Conservation (phyloP, 2,329 filamentous ascomycete genomes). For the Annulohypoxylon truncatum region DNA sequence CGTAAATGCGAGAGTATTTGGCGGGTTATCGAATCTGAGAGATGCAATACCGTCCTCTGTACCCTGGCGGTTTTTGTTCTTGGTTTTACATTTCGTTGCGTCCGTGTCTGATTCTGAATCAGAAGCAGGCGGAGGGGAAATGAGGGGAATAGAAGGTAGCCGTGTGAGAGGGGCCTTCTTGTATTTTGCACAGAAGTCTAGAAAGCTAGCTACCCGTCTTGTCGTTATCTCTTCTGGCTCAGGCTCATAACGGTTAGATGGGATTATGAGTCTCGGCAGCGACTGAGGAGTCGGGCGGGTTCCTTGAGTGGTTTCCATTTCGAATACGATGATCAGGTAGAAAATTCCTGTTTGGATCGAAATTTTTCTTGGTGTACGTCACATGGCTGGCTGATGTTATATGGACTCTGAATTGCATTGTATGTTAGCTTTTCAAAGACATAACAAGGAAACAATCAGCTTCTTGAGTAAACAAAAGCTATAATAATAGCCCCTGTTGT, state of each 20-base stretch:
- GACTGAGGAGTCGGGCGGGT: constrained; percentile 25
- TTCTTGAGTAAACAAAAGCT: neutral
- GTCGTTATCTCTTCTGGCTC: constrained; percentile 35
- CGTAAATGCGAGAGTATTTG: constrained; percentile 21
- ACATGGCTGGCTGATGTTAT: neutral
- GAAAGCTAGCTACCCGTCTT: constrained; percentile 16
- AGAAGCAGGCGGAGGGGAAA: neutral
- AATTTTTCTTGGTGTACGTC: neutral
- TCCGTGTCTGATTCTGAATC: neutral
- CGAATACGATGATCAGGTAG: neutral
- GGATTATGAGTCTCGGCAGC: constrained; percentile 26
- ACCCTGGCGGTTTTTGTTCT: neutral
- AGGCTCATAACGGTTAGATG: neutral
- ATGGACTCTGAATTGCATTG: constrained; percentile 1
- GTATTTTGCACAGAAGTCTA: constrained; percentile 16
- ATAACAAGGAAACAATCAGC: neutral
- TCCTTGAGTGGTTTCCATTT: constrained; percentile 4
- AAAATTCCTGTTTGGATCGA: neutral
- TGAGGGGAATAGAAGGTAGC: neutral
- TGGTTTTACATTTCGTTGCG: neutral
- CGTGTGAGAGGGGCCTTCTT: constrained; percentile 17
- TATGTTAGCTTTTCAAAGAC: neutral
- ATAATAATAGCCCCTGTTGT: neutral
- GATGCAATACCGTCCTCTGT: neutral
- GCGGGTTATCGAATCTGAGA: neutral